phyloP scores from a whole-genome alignment of 2,329 filamentous ascomycete species.

The Colletotrichum lini region DNA sequence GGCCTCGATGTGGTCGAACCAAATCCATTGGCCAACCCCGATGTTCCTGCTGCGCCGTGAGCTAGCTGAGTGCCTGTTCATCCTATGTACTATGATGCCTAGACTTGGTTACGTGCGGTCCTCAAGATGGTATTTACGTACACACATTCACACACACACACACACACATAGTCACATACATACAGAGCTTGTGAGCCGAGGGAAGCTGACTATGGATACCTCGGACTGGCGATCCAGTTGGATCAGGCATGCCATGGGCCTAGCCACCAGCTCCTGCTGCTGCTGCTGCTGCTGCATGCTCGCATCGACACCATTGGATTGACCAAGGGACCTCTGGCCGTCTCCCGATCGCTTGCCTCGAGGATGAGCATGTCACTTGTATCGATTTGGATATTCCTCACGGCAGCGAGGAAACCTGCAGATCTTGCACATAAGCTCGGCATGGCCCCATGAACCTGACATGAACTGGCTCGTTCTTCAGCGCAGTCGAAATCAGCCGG shows the following conservation, averaged over 20 bases:
- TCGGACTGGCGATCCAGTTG: background rate
- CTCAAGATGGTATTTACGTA: background rate
- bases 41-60: conserved; percentile 32
- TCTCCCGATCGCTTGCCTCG: background rate
- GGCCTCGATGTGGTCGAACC: background rate
- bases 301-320: background rate
- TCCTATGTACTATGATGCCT: background rate
- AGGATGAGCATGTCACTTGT: background rate
- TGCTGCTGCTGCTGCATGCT: background rate
- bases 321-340: background rate
- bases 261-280: conserved; percentile 2
- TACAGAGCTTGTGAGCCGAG: background rate
- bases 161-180: too few species aligned
- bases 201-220: background rate
- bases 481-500: background rate
- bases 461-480: too few species aligned
- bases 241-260: background rate
- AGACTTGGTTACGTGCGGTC: background rate
- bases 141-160: too few species aligned
- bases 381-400: background rate
- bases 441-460: too few species aligned
- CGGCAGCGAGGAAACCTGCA: background rate
- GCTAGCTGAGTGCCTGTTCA: background rate
- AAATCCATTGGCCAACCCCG: background rate
- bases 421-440: background rate